phyloP scores from a whole-genome alignment of 495 filamentous ascomycete genomes.

The Aspergillus incahuasiensis region DNA sequence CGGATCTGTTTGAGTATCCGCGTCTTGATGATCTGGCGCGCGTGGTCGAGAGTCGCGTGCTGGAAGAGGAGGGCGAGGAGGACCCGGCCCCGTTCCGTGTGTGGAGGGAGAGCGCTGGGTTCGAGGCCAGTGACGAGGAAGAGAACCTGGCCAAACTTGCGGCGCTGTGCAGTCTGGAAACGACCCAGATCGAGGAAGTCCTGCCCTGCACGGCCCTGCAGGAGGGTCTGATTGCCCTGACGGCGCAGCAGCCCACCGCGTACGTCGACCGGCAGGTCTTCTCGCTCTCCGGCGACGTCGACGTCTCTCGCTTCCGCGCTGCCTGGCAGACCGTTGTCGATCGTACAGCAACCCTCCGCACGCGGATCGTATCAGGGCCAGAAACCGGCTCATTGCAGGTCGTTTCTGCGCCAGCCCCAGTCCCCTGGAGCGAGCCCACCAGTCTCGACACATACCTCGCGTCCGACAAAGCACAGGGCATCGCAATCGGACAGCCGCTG shows the following conservation, averaged over 20 bases:
- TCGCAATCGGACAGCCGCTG: slow-evolving; percentile 8
- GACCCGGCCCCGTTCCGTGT: not conserved
- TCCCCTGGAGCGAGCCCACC: not conserved
- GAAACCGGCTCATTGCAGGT: slow-evolving; percentile 5
- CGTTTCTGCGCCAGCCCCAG: not conserved
- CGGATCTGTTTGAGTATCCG: slow-evolving; percentile 17
- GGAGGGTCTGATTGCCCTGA: slow-evolving; percentile 50
- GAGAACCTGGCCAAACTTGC: not conserved
- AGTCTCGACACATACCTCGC: not conserved
- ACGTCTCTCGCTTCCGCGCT: slow-evolving; percentile 24
- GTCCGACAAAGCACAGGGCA: not conserved
- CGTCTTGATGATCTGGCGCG: slow-evolving; percentile 11
- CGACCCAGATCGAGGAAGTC: slow-evolving; percentile 46
- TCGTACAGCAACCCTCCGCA: slow-evolving; percentile 32
- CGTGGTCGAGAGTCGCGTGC: not conserved
- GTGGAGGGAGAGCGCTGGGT: not conserved
- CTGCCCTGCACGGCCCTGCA: slow-evolving; percentile 59
- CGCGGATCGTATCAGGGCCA: slow-evolving; percentile 29
- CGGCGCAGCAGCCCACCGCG: slow-evolving; percentile 40
- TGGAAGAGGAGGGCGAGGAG: not conserved
- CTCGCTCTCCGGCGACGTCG: slow-evolving; percentile 18
- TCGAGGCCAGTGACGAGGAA: not conserved
- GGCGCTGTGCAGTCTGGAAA: slow-evolving; percentile 17
- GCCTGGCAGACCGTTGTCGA: slow-evolving; percentile 24
- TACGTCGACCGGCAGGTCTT: slow-evolving; percentile 44